Conservation (phyloP, 83 land plant species). For the Picea abies region DNA sequence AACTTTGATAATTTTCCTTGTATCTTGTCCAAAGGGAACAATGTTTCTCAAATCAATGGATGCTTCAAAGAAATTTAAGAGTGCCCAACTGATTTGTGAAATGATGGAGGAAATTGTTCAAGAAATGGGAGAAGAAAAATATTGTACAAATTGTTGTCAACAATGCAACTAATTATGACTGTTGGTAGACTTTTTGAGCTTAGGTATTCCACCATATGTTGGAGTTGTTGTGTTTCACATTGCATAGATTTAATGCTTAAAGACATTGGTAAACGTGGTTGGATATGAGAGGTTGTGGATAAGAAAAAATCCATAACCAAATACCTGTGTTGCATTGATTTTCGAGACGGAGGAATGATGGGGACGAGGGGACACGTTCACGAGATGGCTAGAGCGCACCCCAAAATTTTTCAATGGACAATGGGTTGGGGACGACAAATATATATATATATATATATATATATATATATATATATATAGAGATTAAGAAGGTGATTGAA, state of each 20-base stretch:
- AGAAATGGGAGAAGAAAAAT: neutral
- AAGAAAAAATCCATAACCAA: neutral
- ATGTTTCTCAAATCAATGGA: neutral
- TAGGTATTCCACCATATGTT: neutral
- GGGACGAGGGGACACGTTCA: too few relatives aligned
- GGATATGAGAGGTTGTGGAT: neutral
- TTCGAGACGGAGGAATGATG: too few relatives aligned
- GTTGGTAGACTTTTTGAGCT: neutral
- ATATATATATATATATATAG: too few relatives aligned
- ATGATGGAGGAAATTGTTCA: too few relatives aligned
- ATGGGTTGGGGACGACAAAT: too few relatives aligned
- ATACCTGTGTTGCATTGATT: too few relatives aligned
- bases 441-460: too few relatives aligned
- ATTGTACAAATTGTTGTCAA: neutral
- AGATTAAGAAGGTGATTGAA: too few relatives aligned
- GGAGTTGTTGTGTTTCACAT: neutral
- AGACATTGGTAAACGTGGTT: neutral
- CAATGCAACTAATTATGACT: neutral
- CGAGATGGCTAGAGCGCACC: too few relatives aligned
- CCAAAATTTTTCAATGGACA: too few relatives aligned
- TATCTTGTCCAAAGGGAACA: neutral
- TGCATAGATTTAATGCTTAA: neutral
- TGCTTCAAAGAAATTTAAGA: neutral
- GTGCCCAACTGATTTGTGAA: too few relatives aligned
- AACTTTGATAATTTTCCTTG: neutral